Evolutionary conservation across 208 protist species (phyloP), one percentile per base, ranked within the genome.

Genomic region (Leishmania amazonensis): DNA sequence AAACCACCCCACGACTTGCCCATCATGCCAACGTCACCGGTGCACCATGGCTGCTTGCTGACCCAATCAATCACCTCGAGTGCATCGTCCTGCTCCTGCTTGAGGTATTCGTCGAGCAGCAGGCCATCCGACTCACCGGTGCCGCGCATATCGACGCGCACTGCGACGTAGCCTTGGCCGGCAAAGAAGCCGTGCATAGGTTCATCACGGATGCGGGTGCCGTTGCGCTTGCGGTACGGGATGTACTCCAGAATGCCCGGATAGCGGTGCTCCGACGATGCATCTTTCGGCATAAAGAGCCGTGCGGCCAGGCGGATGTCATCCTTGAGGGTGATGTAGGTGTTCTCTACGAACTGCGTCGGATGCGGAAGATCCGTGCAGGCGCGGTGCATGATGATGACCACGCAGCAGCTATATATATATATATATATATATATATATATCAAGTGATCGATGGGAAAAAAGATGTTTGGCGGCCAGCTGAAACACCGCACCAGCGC

Each of bases 171-270:
- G 53, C 85, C 88, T 64, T 92, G 85, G 11, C 89, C 85, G 60
- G 85, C 80, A 54, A 92, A 92, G 76, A 90, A 94, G 58, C 91
- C 91, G 67, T 94, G 91, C 91, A 94, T 92, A 28, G 87, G 91
- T 68, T 92, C 89, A 87, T 92, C 91, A 19, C 91, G 87, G 51
- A 67, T 65, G 38, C 91, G 85, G 11, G 91, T 94, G 38, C 89
- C 89, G 58, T 92, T 89, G 74, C 91, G 85, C 79, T 92, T 94
- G 57, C 89, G 85, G 83, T 94, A 92, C 35, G 87, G 91, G 71
- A 94, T 92, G 85, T 92, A 94, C 83, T 92, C 88, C 8, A 94
- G 81, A 71, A 94, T 84, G 21, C 83, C 90, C 9, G 90, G 88
- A 75, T 87, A 91, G 51, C 77, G 78, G 38, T 80, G 72, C 57